Percentiles rank a stretch among this genome's conserved stretches.
Conservation (phyloP, 352 stramenopile species). For the Phytophthora fragariae region DNA sequence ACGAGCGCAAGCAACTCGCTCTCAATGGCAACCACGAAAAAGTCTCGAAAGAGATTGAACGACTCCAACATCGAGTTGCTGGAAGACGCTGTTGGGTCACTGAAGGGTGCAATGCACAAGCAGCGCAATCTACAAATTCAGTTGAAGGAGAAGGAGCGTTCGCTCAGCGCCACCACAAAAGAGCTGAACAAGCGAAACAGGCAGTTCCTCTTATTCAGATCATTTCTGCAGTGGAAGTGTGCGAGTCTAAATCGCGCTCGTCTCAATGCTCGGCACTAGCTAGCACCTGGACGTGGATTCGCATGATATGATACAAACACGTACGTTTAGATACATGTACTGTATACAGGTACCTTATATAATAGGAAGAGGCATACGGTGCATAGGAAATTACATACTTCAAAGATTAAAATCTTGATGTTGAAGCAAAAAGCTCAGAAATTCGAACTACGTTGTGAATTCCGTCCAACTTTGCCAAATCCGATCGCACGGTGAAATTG, state of each 20-base stretch:
- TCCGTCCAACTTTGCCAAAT: no score
- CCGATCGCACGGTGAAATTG: no score
- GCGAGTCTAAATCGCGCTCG: constrained; percentile 18
- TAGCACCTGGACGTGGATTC: not conserved
- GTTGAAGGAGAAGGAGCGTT: constrained; percentile 37
- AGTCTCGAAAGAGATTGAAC: constrained; percentile 35
- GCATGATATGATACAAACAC: not conserved
- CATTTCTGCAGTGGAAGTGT: constrained; percentile 58
- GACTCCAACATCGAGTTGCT: constrained; percentile 49
- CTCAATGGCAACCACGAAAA: constrained; percentile 7
- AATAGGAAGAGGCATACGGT: no score
- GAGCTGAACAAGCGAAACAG: constrained; percentile 36
- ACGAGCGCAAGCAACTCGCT: constrained; percentile 13
- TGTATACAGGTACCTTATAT: no score
- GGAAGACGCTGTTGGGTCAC: constrained; percentile 50
- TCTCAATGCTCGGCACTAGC: constrained; percentile 7
- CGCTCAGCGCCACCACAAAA: constrained; percentile 27
- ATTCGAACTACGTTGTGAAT: no score
- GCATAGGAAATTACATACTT: no score
- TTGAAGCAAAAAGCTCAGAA: no score
- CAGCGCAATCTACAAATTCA: constrained; percentile 38
- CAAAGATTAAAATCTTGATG: no score
- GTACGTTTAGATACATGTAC: not conserved
- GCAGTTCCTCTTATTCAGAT: constrained; percentile 49
- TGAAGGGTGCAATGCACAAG: constrained; percentile 50